These are phyloP conservation scores for Psilocybe cyanescens DNA, from an alignment of 768 basidiomycete species.

Conservation along the genomic window DNA sequence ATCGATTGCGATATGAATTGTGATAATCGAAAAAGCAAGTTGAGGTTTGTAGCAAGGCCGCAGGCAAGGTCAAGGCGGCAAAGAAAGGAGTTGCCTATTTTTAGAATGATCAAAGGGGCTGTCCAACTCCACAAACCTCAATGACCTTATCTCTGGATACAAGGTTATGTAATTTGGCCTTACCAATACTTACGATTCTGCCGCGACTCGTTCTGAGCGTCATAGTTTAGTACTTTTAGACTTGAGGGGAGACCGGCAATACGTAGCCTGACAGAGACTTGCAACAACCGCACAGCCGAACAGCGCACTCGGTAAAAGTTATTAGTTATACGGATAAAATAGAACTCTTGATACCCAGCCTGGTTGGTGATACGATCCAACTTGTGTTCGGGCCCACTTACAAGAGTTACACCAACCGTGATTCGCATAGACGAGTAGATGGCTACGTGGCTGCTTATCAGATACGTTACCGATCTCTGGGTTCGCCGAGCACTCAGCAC, in stretches of 20 bases:
- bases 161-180: neutral
- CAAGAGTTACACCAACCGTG: neutral
- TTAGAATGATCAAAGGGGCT: neutral
- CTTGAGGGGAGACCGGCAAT: neutral
- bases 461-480: slow-evolving; percentile 10
- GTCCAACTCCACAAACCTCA: neutral
- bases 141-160: neutral
- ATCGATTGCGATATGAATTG: slow-evolving; percentile 20
- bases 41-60: neutral
- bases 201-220: neutral
- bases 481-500: neutral
- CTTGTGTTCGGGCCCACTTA: too few species aligned
- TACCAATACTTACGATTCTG: neutral
- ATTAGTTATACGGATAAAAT: too few species aligned
- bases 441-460: slow-evolving; percentile 1
- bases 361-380: too few species aligned
- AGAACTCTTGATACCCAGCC: too few species aligned
- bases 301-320: neutral
- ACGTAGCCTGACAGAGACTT: neutral
- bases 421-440: neutral
- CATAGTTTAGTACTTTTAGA: neutral
- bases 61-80: neutral
- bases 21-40: slow-evolving; percentile 7
- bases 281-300: neutral
- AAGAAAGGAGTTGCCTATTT: slow-evolving; percentile 1